These are phyloP conservation scores for Talaromyces sp. DNA, from an alignment of 2,329 filamentous ascomycete species.

Conservation along the genomic window DNA sequence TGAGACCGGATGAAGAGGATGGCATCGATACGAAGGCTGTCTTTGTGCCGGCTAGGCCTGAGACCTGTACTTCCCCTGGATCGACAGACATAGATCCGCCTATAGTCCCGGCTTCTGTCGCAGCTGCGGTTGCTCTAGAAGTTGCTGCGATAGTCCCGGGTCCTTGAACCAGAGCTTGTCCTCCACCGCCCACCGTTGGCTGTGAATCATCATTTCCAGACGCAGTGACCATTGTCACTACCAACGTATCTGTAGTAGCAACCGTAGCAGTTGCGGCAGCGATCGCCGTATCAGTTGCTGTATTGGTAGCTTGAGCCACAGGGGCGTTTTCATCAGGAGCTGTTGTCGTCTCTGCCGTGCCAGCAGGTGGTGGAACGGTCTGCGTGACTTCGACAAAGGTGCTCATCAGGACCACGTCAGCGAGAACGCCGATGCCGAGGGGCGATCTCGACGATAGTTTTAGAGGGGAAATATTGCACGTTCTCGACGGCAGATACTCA, in stretches of 20 bases:
- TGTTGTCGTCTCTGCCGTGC: not conserved
- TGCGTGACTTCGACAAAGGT: constrained; percentile 13
- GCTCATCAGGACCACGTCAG: constrained; percentile 6
- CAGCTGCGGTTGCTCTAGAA: not conserved
- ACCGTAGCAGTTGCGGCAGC: not conserved
- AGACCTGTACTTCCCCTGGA: not conserved
- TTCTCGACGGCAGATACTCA: not conserved
- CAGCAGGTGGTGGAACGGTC: constrained; percentile 10
- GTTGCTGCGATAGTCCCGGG: not conserved
- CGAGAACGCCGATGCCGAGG: not conserved
- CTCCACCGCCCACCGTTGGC: not conserved
- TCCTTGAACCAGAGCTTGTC: not conserved
- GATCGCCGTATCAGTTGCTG: not conserved
- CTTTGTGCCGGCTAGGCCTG: not conserved
- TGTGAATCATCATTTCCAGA: not conserved
- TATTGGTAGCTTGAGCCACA: not conserved
- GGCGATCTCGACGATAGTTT: not conserved
- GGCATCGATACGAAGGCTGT: not conserved
- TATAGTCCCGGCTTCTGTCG: not conserved
- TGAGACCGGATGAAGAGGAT: not conserved
- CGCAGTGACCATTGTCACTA: not conserved
- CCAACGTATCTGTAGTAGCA: no score
- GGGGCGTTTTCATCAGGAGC: not conserved
- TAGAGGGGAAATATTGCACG: not conserved
- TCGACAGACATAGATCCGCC: not conserved